Base-by-base conservation (phyloP, 805 yeast genomes). In the Spathaspora passalidarum region DNA sequence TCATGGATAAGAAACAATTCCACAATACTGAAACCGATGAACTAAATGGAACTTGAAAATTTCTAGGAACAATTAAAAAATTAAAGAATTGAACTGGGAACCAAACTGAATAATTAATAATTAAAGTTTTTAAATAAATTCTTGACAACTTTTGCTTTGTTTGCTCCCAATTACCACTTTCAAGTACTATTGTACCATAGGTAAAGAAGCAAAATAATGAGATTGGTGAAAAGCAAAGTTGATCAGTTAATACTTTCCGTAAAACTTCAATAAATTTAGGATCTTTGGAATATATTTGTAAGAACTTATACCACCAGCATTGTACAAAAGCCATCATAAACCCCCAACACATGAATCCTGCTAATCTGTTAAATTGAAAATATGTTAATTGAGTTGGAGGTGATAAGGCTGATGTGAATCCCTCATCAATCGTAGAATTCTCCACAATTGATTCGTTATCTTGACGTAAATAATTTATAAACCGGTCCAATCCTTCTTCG, bases 1-100 rank as follows among this genome's bases (percentile, higher is more conserved):
- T 74, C 78, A 88, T 81, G 0, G 96, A 89, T 42, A 92, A 69
- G 68, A 86, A 91, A 44, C 97, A 90, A 61, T 94, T 92, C 98
- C 99, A 92, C 32, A 92, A 68, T 16, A 92, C 95, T 22, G 96
- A 92, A 5, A 94, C 72, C 16, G 67, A 87, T 7, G 94, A 85
- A 45, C 95, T 84, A 62, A 94, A 92, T 0, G 97, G 97, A 4
- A 92, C 96, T 64, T 92, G 98, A 54, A 82, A 78, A 49, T 74
- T 74, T 48, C 80, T 73, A 1, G 92, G 92, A 64, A 87, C 78
- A 2, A 84, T 58, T 45, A 84, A 69, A 54, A 87, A 87, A 56
- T 87, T 87, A 51, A 86, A 69, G 51, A 87, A 82, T 56, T 87
- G 95, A 17, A 86, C 90, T 8, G 87, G 79, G 44, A 88, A 87